Evolutionary conservation across 495 filamentous ascomycete species (phyloP).

Genomic region (Hypoxylon rickii): DNA sequence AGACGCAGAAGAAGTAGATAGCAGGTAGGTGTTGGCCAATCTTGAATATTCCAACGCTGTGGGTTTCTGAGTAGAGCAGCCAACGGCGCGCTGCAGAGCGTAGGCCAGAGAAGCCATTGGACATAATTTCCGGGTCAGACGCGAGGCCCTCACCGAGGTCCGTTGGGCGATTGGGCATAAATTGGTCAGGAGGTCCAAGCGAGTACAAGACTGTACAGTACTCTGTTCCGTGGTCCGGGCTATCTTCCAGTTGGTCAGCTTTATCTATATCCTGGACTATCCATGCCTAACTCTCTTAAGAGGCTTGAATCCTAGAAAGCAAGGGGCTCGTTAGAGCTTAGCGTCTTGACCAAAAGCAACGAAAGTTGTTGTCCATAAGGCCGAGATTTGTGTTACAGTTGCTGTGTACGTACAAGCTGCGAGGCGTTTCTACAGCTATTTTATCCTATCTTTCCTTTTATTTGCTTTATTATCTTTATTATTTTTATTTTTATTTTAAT

Average conservation of each 20-base stretch:
- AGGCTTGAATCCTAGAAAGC: constrained; percentile 38
- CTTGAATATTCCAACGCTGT: constrained; percentile 27
- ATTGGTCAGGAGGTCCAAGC: constrained; percentile 46
- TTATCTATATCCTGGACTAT: constrained; percentile 40
- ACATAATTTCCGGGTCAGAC: constrained; percentile 46
- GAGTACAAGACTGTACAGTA: constrained; percentile 33
- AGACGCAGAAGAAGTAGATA: constrained; percentile 3
- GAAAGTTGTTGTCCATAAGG: constrained; percentile 27
- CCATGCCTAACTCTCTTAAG: constrained; percentile 19
- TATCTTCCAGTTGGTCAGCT: constrained; percentile 46
- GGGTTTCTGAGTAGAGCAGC: constrained; percentile 27
- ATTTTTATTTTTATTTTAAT: not conserved
- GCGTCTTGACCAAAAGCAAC: constrained; percentile 25
- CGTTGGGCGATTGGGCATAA: constrained; percentile 43
- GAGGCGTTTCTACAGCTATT: constrained; percentile 35
- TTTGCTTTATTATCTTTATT: not conserved
- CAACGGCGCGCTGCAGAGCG: constrained; percentile 39
- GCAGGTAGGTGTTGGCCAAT: constrained; percentile 5
- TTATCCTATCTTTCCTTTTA: not conserved
- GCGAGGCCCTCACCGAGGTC: constrained; percentile 42
- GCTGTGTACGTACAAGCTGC: constrained; percentile 11
- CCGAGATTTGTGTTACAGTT: constrained; percentile 37
- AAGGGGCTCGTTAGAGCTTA: constrained; percentile 36
- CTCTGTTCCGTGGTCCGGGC: constrained; percentile 42
- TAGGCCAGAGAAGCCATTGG: constrained; percentile 41